Percentiles rank a stretch among this genome's conserved stretches.
Evolutionary conservation across 768 basidiomycete species (phyloP).

Genomic region (Leccinum rimulosum): DNA sequence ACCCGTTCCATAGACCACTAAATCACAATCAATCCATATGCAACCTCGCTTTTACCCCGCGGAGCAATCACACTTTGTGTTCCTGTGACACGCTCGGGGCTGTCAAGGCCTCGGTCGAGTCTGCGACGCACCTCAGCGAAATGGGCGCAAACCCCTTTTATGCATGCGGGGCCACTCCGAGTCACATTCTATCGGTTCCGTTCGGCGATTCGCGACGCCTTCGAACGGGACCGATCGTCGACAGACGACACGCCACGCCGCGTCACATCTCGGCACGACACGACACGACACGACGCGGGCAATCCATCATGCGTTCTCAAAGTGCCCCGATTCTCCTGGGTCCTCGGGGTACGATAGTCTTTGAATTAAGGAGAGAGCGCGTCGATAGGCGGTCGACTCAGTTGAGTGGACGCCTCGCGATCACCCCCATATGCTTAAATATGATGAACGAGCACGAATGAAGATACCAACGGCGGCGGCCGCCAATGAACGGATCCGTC

Average conservation of each 20-base stretch:
- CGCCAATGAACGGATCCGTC: background rate
- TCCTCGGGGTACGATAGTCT: conserved; percentile 2
- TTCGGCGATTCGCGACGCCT: conserved; percentile 46
- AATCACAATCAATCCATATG: conserved; percentile 52
- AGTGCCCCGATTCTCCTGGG: conserved; percentile 44
- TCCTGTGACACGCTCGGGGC: conserved; percentile 50
- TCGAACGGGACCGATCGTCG: background rate
- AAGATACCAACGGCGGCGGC: background rate
- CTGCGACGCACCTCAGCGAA: background rate
- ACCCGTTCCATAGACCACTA: conserved; percentile 85
- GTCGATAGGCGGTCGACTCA: conserved; percentile 3
- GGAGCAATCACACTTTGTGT: conserved; percentile 87
- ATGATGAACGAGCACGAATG: background rate
- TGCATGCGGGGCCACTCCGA: conserved; percentile 11
- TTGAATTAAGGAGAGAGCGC: background rate
- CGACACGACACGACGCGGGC: background rate
- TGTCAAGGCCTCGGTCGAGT: conserved; percentile 2
- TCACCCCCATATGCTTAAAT: background rate
- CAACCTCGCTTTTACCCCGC: conserved; percentile 78
- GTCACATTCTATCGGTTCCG: conserved; percentile 87
- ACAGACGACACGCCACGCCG: background rate
- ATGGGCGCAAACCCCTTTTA: background rate
- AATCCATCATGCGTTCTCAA: conserved; percentile 53
- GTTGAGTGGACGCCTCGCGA: conserved; percentile 1
- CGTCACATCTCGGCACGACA: too few species aligned